phyloP scores from a whole-genome alignment of 495 filamentous ascomycete genomes.

The Barbatosphaeria neglecta region DNA sequence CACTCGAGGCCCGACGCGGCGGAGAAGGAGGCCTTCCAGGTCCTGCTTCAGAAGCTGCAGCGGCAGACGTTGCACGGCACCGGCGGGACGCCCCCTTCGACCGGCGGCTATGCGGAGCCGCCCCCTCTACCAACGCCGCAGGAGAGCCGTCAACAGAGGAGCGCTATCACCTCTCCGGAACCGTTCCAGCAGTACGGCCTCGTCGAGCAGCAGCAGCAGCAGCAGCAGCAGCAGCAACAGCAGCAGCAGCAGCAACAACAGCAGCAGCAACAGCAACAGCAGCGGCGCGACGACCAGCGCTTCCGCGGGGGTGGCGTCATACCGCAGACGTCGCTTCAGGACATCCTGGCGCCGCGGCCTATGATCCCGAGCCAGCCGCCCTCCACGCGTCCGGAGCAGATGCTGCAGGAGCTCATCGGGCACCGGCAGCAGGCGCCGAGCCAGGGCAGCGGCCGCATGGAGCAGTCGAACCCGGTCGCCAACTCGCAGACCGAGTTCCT shows the following conservation, averaged over 20 bases:
- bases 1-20: slow-evolving; percentile 46
- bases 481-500: slow-evolving; percentile 44
- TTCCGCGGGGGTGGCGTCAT: slow-evolving; percentile 14
- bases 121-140: slow-evolving; percentile 13
- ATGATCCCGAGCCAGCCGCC: slow-evolving; percentile 25
- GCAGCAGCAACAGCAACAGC: slow-evolving; percentile 6
- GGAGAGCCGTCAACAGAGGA: slow-evolving; percentile 7
- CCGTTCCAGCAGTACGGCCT: slow-evolving; percentile 31
- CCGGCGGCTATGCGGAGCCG: slow-evolving; percentile 16
- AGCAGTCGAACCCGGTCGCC: slow-evolving; percentile 20
- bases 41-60: slow-evolving; percentile 73
- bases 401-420: slow-evolving; percentile 40
- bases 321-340: slow-evolving; percentile 22
- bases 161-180: slow-evolving; percentile 24
- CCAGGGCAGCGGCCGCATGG: slow-evolving; percentile 22
- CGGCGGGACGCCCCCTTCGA: slow-evolving; percentile 10
- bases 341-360: slow-evolving; percentile 31
- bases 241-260: too few relatives aligned
- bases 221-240: too few relatives aligned
- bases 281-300: not conserved
- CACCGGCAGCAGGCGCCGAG: slow-evolving; percentile 33
- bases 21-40: slow-evolving; percentile 84
- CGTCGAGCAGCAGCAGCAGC: too few relatives aligned
- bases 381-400: slow-evolving; percentile 35
- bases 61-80: slow-evolving; percentile 16